Base-by-base conservation (phyloP, 192 early-diverging fungal species). In the Phlyctochytrium arcticum region DNA sequence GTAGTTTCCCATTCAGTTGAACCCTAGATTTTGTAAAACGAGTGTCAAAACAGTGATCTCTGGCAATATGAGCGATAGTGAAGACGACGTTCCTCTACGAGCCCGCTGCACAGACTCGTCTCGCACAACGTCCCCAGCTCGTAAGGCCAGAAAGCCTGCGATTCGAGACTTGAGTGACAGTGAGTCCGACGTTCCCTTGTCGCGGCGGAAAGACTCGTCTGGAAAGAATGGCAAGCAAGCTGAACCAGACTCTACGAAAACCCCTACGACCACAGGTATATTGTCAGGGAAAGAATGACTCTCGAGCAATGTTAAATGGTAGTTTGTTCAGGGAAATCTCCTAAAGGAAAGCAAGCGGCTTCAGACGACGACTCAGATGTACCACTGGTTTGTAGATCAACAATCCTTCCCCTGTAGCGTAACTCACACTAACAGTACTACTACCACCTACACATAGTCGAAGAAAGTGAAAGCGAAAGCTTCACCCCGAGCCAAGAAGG, bases 361-460 rank as follows among this genome's bases (percentile, higher is more conserved):
- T 66, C 64, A 19, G 64, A 56, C 44, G 44, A 36, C 34, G 64
- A 66, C 42, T 66, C 64, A 27, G 64, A 66, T n/a, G 64, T 66
- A 5, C 64, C 64, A 4, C 27, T 66, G 64, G 64, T 57, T 46
- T 57, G 31, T 9, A 32, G 7, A n/a, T n/a, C n/a, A n/a, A n/a
- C n/a, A n/a, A n/a, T n/a, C n/a, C n/a, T n/a, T n/a, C n/a, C n/a
- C n/a, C n/a, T n/a, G n/a, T n/a, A n/a, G n/a, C n/a, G n/a, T n/a
- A n/a, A n/a, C n/a, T n/a, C n/a, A n/a, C n/a, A n/a, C n/a, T n/a
- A n/a, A n/a, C n/a, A n/a, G n/a, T n/a, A n/a, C n/a, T n/a, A n/a
- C n/a, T n/a, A n/a, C n/a, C n/a, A n/a, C n/a, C n/a, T n/a, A n/a
- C n/a, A n/a, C n/a, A n/a, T n/a, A n/a, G n/a, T n/a, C n/a, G n/a